A percentile compares a stretch with the other conserved stretches of the same genome.
phyloP scores from a whole-genome alignment of 139 green algal genomes.

The Picochlorum sp. region DNA sequence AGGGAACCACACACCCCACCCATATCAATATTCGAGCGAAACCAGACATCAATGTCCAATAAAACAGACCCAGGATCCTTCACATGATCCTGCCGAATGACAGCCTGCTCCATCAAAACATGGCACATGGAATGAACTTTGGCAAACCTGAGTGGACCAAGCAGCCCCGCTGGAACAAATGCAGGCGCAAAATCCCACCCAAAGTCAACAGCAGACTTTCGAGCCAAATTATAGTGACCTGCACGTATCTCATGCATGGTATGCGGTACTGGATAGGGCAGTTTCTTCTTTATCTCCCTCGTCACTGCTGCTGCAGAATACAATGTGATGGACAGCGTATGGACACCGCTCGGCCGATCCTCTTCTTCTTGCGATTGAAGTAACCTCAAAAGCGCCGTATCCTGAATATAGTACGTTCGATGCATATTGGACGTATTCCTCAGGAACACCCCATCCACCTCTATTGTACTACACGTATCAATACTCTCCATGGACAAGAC shows the following conservation, averaged over 20 bases:
- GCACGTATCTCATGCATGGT: constrained; percentile 12
- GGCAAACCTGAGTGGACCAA: constrained; percentile 39
- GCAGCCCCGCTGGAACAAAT: constrained; percentile 53
- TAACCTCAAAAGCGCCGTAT: not conserved
- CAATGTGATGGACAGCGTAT: constrained; percentile 15
- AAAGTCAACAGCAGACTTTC: constrained; percentile 67
- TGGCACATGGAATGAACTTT: not conserved
- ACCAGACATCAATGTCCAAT: constrained; percentile 10
- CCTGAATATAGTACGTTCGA: constrained; percentile 4
- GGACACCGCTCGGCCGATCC: too few relatives aligned
- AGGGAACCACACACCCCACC: not conserved
- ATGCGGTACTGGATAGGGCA: constrained; percentile 24
- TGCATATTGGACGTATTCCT: constrained; percentile 39
- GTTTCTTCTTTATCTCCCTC: not conserved
- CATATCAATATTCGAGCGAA: constrained; percentile 1
- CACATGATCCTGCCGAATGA: constrained; percentile 18
- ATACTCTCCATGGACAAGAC: constrained; percentile 29
- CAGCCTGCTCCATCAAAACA: constrained; percentile 9
- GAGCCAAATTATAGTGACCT: constrained; percentile 58
- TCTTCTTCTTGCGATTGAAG: constrained; percentile 9
- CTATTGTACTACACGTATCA: constrained; percentile 38
- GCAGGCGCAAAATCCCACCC: constrained; percentile 78
- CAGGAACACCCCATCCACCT: constrained; percentile 19
- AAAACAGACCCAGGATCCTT: constrained; percentile 12
- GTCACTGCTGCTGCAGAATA: not conserved